Base-by-base conservation (phyloP, 805 yeast species). In the Zygosaccharomyces gambellarensis region DNA sequence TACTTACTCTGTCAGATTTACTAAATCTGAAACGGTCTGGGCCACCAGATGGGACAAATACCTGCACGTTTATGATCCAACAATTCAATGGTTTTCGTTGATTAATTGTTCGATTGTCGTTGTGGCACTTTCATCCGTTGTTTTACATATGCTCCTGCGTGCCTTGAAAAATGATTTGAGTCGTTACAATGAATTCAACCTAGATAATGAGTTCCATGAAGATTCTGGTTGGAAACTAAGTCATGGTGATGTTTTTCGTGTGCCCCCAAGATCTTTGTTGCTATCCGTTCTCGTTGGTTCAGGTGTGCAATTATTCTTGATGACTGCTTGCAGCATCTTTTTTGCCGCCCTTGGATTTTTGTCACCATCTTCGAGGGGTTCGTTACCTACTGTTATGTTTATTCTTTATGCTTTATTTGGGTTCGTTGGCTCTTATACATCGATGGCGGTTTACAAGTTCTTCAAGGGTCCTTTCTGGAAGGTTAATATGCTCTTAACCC, bases 31-130 rank as follows among this genome's bases (percentile, higher is more conserved):
- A 5, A 87, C 94, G 2, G 80, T 82, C 3, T 94, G 98, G 98
- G 98, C 97, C 30, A 92, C 98, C 2, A 83, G 99, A 72, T 94
- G 99, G 99, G 99, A 94, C 69, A 88, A 89, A 69, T 94, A 94
- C 66, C 75, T 94, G 61, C 95, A 88, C 60, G 94, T 87, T 22
- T 86, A 83, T 65, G 96, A 88, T 64, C 95, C 97, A 49, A 85
- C 85, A 64, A 87, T 94, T 59, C 97, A 94, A 71, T 92, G 98
- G 97, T 87, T 90, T 61, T 89, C 97, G 1, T 79, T 94, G 59
- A 72, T 90, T 57, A 90, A 90, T 71, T 89, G 95, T 54, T 82
- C 95, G 3, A 67, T 90, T 48, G 80, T 92, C 60, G 97, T 90
- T 6, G 53, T 87, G 8, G 79, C 87, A 56, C 74, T 94, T 54